Conservation (phyloP, 305 asterid species). For the Fraxinus velutina region DNA sequence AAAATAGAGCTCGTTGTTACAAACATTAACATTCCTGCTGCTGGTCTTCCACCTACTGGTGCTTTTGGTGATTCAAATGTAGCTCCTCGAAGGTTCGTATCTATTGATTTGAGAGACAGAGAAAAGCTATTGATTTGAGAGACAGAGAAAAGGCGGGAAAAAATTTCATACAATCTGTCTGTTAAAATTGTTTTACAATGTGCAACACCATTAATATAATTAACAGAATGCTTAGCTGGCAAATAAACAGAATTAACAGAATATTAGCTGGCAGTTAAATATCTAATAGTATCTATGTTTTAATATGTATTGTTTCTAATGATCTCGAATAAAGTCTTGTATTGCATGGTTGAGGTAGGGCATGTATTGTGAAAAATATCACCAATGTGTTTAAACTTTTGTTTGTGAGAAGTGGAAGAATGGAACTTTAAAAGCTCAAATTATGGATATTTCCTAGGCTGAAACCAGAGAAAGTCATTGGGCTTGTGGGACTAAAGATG, state of each 20-base stretch:
- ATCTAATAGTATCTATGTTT: constrained; percentile 1
- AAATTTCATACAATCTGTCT: too few species aligned
- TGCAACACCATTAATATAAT: too few species aligned
- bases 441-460: background rate
- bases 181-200: too few species aligned
- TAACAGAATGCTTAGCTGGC: too few species aligned
- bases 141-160: too few species aligned
- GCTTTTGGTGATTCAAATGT: constrained; percentile 34
- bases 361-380: background rate
- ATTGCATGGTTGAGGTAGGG: background rate
- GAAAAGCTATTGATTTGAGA: background rate
- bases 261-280: too few species aligned
- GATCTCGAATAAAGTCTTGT: background rate
- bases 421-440: background rate
- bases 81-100: constrained; percentile 44
- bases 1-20: constrained; percentile 79
- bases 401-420: background rate
- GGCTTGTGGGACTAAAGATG: background rate
- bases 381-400: background rate
- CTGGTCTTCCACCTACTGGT: constrained; percentile 30
- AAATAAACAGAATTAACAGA: too few species aligned
- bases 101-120: background rate
- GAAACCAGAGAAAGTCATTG: background rate
- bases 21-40: constrained; percentile 39
- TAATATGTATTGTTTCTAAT: background rate